Conservation (phyloP, 1,284 basidiomycete species). For the Ceratobasidium papillatum region DNA sequence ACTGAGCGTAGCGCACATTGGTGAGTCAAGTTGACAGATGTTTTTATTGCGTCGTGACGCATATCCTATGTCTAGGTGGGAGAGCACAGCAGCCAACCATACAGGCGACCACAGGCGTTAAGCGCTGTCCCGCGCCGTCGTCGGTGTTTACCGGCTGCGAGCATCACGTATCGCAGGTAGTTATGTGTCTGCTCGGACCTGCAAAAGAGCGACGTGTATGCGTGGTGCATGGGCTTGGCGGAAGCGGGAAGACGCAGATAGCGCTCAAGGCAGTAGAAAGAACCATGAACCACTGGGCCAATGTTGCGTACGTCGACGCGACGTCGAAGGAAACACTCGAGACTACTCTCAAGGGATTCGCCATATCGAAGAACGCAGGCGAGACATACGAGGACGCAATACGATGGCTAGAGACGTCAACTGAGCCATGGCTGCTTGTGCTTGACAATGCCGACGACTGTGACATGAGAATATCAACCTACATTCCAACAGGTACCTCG, state of each 20-base stretch:
- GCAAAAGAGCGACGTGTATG: slow-evolving; percentile 7
- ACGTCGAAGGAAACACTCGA: not conserved
- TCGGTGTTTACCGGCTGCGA: not conserved
- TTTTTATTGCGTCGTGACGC: not conserved
- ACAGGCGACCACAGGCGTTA: not conserved
- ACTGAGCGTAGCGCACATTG: not conserved
- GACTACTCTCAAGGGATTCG: not conserved
- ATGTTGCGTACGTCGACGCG: slow-evolving; percentile 26
- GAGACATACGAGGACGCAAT: slow-evolving; percentile 10
- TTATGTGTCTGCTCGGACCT: not conserved
- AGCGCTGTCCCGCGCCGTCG: not conserved
- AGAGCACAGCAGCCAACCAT: not conserved
- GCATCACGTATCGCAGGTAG: not conserved
- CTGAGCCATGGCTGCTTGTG: slow-evolving; percentile 1
- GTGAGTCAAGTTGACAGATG: slow-evolving; percentile 1
- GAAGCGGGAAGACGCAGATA: slow-evolving; percentile 17
- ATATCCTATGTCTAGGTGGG: not conserved
- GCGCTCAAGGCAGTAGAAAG: not conserved
- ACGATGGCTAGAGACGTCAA: not conserved
- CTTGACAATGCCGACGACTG: slow-evolving; percentile 39
- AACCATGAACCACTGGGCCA: not conserved
- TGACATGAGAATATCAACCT: not conserved
- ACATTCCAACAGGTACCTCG: not conserved
- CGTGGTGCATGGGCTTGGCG: slow-evolving; percentile 11
- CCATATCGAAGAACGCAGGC: not conserved